These are phyloP conservation scores for Neurospora sp. DNA, from an alignment of 495 filamentous ascomycete species.

Conservation along the genomic window DNA sequence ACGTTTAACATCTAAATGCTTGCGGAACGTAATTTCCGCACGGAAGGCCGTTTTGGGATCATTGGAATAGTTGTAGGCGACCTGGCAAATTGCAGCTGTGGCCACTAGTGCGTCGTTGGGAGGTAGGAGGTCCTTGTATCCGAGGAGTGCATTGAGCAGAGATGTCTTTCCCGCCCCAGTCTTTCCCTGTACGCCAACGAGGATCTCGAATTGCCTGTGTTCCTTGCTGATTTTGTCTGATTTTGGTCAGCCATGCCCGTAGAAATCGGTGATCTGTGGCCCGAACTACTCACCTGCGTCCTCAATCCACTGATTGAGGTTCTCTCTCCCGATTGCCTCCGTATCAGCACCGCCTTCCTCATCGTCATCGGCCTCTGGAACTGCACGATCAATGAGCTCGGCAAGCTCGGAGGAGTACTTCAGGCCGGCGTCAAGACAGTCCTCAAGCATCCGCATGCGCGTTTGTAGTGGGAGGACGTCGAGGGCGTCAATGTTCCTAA, in stretches of 20 bases:
- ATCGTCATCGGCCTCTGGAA: neutral
- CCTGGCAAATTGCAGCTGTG: slow-evolving; percentile 15
- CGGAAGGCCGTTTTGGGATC: slow-evolving; percentile 5
- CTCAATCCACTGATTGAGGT: neutral
- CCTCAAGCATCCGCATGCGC: neutral
- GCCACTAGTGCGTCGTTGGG: slow-evolving; percentile 13
- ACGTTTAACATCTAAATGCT: neutral
- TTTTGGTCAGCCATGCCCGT: neutral
- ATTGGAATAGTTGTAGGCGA: slow-evolving; percentile 8
- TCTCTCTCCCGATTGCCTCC: neutral
- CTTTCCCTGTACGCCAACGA: slow-evolving; percentile 16
- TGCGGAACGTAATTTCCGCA: slow-evolving; percentile 10
- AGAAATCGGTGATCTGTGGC: neutral
- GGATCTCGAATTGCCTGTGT: slow-evolving; percentile 2
- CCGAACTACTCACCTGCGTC: neutral
- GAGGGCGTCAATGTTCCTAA: neutral
- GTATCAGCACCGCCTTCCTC: neutral
- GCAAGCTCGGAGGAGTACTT: neutral
- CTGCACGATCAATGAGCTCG: neutral
- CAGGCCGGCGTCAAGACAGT: neutral
- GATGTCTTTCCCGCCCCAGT: slow-evolving; percentile 24
- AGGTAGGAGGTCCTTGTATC: slow-evolving; percentile 11
- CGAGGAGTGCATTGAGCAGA: slow-evolving; percentile 18
- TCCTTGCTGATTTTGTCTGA: neutral
- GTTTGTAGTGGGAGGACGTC: neutral